Base-by-base conservation (phyloP, 345 rosid species). In the Sisymbrium irio region DNA sequence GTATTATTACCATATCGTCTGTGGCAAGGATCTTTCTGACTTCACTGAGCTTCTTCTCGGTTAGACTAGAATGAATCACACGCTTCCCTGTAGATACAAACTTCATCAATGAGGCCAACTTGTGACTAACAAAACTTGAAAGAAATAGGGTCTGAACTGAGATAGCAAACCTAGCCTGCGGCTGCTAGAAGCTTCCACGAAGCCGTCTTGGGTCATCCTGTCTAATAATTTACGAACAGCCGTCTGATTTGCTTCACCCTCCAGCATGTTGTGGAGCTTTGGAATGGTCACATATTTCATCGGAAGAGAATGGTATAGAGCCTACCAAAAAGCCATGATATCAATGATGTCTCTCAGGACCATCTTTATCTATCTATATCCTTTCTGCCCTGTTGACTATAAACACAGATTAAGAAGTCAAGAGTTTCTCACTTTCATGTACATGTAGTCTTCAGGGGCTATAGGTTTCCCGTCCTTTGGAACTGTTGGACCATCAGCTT, bases 281-380 rank as follows among this genome's bases (percentile, higher is more conserved):
- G 88, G 28, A 42, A 81, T 54, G 2, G 94, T 87, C 62, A 92
- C 85, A 62, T 87, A 87, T 13, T 82, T 79, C 99, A 95, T 78
- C 1, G 89, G 94, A 77, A 95, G 99, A 77, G 87, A 83, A 53
- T 90, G 90, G 80, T 81, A 90, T 69, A 95, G 69, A 60, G 96
- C 99, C 98, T 78, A 60, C 32, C 42, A 46, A 6, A 56, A 65
- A 57, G 12, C 18, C 35, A 51, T 1, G 25, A 9, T 19, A 15
- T 32, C 17, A 64, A 7, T 54, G 28, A 30, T 51, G 10, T 7
- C 30, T 27, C 57, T 56, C 7, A 57, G 46, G 18, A 28, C 63
- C 47, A 69, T n/a, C 12, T 35, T 18, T 71, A 39, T 46, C 11
- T 57, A 55, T 36, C 17, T 45, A 18, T 30, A 56, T 56, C 20